Evolutionary conservation across 1,284 basidiomycete species (phyloP).

Genomic region (Cryptococcus sp.): DNA sequence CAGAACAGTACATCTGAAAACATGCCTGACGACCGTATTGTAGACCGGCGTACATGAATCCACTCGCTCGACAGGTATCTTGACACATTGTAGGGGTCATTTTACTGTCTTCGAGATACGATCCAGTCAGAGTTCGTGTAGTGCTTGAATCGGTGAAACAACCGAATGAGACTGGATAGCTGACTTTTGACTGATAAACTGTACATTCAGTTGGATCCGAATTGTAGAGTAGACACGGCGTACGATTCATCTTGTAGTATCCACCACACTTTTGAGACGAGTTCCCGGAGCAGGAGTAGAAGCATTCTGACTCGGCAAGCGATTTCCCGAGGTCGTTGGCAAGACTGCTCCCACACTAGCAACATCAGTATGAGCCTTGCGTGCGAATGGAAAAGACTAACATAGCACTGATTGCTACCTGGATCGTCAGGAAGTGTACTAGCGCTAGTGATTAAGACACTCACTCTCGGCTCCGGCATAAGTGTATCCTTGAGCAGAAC

Average conservation of each 20-base stretch:
- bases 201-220: background rate
- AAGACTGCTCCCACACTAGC: constrained; percentile 17
- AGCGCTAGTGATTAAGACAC: background rate
- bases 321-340: constrained; percentile 6
- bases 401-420: constrained; percentile 16
- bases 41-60: constrained; percentile 20
- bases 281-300: constrained; percentile 30
- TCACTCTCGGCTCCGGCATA: constrained; percentile 19
- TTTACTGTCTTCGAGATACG: constrained; percentile 1
- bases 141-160: constrained; percentile 25
- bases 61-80: constrained; percentile 11
- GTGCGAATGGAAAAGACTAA: constrained; percentile 5
- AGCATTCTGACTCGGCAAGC: constrained; percentile 21
- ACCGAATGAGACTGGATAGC: constrained; percentile 16
- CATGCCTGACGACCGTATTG: constrained; percentile 21
- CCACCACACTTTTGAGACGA: constrained; percentile 30
- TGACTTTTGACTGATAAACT: no score
- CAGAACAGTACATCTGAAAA: no score
- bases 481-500: constrained; percentile 9
- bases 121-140: constrained; percentile 14
- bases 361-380: background rate
- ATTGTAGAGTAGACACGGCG: background rate
- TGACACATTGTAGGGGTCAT: constrained; percentile 18
- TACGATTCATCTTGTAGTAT: constrained; percentile 5
- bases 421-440: background rate